Evolutionary conservation across 805 yeast genomes (phyloP), one percentile per base, ranked within the genome.

Genomic region (Zygoascus bituminiphila): DNA sequence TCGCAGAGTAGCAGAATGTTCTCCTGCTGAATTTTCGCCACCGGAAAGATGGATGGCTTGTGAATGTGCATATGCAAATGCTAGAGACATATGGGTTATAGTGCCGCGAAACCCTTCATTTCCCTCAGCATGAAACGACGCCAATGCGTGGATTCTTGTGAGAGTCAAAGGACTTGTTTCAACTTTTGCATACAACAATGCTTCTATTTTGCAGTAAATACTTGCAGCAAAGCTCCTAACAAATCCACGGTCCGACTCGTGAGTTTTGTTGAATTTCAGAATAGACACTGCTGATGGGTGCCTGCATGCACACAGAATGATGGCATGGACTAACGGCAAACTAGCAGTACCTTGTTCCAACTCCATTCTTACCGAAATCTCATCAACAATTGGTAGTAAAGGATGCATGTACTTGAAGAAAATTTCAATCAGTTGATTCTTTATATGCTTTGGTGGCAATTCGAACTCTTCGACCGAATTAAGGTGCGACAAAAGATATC

Each of bases 331-430:
- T 26, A 71, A 58, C 12, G 70, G 54, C 12, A 66, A 63, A 3
- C 56, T 74, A 63, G 55, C 67, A 51, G 56, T 57, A 53, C 54
- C 64, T 46, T 45, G 58, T 47, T 49, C 59, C 57, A 56, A 65
- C 45, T 46, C 58, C 44, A 50, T 63, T 63, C 63, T 59, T 52
- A 72, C 67, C 15, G 61, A 59, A 14, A 55, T 56, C 51, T 69
- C 69, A 51, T 67, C 64, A 6, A 72, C 55, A n/a, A 73, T 54
- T 5, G 76, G 76, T 46, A 71, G 60, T 2, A 72, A 52, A 15
- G 65, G 60, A 53, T 72, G 68, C 10, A 70, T 53, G 43, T 65
- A 63, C 51, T 57, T 59, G 53, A 72, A 70, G 51, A 64, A 72
- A 3, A 70, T 48, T 38, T 65, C 57, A 26, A 68, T 57, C 39